Percentiles rank a stretch among this genome's conserved stretches.
phyloP scores from a whole-genome alignment of 176 grass and related monocot genomes.

The Alloteropsis semialata region DNA sequence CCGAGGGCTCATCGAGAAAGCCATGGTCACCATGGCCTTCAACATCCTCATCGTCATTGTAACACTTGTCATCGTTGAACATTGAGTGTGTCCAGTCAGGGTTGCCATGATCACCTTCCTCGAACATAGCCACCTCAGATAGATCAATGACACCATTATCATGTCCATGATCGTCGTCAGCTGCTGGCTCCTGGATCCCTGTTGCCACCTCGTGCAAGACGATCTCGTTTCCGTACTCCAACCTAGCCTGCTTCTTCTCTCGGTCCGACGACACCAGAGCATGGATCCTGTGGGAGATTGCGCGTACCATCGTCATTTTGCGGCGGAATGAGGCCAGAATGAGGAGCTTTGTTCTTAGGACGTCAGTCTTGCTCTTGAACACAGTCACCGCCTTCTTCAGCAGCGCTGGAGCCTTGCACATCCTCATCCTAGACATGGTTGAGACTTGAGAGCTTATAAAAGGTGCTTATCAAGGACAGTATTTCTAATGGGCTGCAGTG shows the following conservation, averaged over 20 bases:
- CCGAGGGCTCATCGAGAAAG: constrained; percentile 21
- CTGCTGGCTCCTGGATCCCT: not conserved
- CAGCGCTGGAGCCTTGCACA: constrained; percentile 51
- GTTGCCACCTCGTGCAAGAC: not conserved
- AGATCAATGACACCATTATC: constrained; percentile 15
- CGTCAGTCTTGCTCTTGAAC: constrained; percentile 55
- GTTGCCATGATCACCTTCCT: constrained; percentile 7
- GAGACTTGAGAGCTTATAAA: not conserved
- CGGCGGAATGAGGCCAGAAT: constrained; percentile 48
- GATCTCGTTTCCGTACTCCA: constrained; percentile 25
- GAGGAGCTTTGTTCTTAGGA: constrained; percentile 48
- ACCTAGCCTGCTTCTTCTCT: not conserved
- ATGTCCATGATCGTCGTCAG: no score
- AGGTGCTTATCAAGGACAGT: constrained; percentile 3
- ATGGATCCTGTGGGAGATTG: constrained; percentile 63
- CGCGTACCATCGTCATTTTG: constrained; percentile 29
- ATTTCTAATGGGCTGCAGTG: not conserved
- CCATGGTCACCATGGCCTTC: constrained; percentile 9
- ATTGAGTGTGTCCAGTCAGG: constrained; percentile 43
- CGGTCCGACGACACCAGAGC: constrained; percentile 31
- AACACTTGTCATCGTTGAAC: constrained; percentile 33
- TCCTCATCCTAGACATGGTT: constrained; percentile 49
- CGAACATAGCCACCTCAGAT: constrained; percentile 17
- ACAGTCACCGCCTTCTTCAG: constrained; percentile 60
- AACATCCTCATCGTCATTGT: not conserved